Percentiles rank a stretch among this genome's conserved stretches.
Evolutionary conservation across 208 protist genomes (phyloP).

Genomic region (Histomonas meleagridis): DNA sequence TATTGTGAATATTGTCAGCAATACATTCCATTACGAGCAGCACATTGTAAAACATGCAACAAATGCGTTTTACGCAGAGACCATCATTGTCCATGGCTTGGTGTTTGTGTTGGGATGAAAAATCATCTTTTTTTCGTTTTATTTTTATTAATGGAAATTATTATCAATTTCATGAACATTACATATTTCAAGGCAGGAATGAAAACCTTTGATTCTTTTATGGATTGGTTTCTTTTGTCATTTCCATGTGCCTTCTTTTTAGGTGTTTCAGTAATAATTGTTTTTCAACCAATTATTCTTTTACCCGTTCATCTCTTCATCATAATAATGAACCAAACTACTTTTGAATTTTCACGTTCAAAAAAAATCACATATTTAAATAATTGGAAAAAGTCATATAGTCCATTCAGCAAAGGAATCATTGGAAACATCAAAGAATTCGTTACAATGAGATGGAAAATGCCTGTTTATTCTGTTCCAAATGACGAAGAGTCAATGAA

Average conservation of each 20-base stretch:
- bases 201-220: no score
- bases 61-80: not conserved
- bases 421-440: not conserved
- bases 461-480: not conserved
- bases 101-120: conserved; percentile 1
- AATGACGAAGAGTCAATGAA: not conserved
- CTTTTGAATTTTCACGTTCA: not conserved
- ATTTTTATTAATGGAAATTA: not conserved
- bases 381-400: not conserved
- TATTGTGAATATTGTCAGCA: not conserved
- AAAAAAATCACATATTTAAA: not conserved
- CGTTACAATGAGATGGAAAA: not conserved
- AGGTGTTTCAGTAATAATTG: not conserved
- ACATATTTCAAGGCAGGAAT: not conserved
- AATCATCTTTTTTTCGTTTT: not conserved
- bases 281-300: not conserved
- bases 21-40: not conserved
- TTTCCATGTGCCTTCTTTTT: not conserved
- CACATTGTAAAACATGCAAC: not conserved
- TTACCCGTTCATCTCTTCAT: not conserved
- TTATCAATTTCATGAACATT: not conserved
- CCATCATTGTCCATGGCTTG: conserved; percentile 16
- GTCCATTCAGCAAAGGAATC: not conserved
- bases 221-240: not conserved
- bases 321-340: not conserved